Conservation (phyloP, 192 early-diverging fungal species). For the Dissophora globulifera region DNA sequence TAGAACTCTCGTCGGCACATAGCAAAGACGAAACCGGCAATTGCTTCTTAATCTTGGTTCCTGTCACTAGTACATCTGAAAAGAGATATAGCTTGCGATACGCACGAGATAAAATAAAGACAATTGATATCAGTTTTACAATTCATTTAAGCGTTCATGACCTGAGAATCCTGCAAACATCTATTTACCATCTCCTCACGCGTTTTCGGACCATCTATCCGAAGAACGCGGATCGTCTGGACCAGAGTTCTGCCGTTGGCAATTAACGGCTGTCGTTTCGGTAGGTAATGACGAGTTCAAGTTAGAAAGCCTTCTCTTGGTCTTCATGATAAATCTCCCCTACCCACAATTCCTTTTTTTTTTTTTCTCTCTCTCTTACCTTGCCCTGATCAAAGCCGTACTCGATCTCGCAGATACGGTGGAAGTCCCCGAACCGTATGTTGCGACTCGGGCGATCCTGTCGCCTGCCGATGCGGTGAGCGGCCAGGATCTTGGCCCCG, state of each 20-base stretch:
- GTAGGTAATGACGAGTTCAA: background rate
- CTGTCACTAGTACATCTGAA: constrained; percentile 44
- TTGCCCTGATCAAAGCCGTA: constrained; percentile 42
- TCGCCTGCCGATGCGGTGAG: constrained; percentile 24
- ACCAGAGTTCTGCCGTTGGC: constrained; percentile 39
- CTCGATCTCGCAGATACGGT: constrained; percentile 49
- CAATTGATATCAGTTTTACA: too few relatives aligned
- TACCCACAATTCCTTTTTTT: background rate
- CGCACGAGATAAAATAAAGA: too few relatives aligned
- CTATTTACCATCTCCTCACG: constrained; percentile 38
- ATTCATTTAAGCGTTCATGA: too few relatives aligned
- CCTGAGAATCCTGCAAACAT: too few relatives aligned
- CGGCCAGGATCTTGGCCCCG: constrained; percentile 35
- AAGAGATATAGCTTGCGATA: constrained; percentile 49
- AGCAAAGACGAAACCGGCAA: background rate
- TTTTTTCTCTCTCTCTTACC: constrained; percentile 5
- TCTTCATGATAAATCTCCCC: background rate
- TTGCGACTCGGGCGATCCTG: constrained; percentile 42
- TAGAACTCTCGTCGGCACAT: too few relatives aligned
- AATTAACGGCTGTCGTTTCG: constrained; percentile 46
- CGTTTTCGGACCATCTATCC: constrained; percentile 8
- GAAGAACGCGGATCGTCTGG: constrained; percentile 21
- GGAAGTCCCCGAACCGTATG: constrained; percentile 44
- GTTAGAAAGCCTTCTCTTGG: background rate
- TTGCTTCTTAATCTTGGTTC: constrained; percentile 22